Evolutionary conservation across 2,329 filamentous ascomycete species (phyloP).

Genomic region (Aspergillus bombycis): DNA sequence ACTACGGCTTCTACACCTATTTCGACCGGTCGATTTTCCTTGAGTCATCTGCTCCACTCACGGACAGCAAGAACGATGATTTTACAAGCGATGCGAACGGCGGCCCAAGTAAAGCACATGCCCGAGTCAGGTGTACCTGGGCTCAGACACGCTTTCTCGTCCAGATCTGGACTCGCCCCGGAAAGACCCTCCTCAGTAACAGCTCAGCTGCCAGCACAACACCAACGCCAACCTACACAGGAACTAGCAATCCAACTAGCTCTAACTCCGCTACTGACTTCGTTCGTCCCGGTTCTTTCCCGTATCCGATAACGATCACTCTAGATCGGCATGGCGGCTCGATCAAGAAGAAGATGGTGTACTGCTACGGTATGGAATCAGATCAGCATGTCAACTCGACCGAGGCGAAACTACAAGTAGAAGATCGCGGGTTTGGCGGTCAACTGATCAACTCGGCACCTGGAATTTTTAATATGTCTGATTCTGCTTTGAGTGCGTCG

Average conservation of each 20-base stretch:
- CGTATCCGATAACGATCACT: constrained; percentile 63
- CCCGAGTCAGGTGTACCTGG: constrained; percentile 59
- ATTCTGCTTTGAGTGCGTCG: constrained; percentile 19
- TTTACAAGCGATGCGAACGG: constrained; percentile 53
- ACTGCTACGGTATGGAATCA: constrained; percentile 61
- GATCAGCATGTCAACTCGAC: constrained; percentile 50
- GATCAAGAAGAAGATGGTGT: constrained; percentile 58
- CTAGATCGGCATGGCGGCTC: constrained; percentile 64
- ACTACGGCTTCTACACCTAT: constrained; percentile 93
- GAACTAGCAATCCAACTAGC: constrained; percentile 18
- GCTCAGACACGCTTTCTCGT: constrained; percentile 64
- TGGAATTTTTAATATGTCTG: constrained; percentile 44
- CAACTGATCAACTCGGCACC: constrained; percentile 54
- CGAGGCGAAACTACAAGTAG: constrained; percentile 53
- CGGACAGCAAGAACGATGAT: constrained; percentile 42
- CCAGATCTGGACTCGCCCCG: constrained; percentile 63
- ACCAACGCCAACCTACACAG: constrained; percentile 15
- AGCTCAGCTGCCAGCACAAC: constrained; percentile 9
- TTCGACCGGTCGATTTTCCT: constrained; percentile 87
- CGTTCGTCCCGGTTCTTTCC: constrained; percentile 59
- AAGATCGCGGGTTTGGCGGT: constrained; percentile 56
- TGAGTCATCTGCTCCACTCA: constrained; percentile 58
- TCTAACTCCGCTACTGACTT: constrained; percentile 48
- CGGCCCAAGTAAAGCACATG: constrained; percentile 50
- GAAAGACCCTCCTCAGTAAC: constrained; percentile 29